A percentile compares a stretch with the other conserved stretches of the same genome.
phyloP scores from a whole-genome alignment of 108 stramenopile species.

The Pseudonitzschia multiseries region DNA sequence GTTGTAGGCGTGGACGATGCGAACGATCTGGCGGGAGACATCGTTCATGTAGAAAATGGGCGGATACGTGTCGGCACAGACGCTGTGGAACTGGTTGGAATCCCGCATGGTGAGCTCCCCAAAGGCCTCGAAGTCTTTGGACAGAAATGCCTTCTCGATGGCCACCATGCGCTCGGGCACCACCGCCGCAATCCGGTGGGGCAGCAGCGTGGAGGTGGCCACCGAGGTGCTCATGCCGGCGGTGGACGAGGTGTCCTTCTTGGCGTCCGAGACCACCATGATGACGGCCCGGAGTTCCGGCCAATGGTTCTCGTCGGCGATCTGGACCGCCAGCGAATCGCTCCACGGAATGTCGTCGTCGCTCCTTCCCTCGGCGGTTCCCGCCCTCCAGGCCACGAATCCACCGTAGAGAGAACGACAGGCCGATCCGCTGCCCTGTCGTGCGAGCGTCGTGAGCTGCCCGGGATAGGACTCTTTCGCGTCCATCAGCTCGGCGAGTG shows the following conservation, averaged over 20 bases:
- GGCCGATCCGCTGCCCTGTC: slow-evolving; percentile 93
- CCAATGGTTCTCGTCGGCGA: slow-evolving; percentile 92
- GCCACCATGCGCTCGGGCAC: slow-evolving; percentile 81
- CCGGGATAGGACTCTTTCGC: slow-evolving; percentile 80
- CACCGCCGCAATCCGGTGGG: slow-evolving; percentile 80
- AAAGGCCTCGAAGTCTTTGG: slow-evolving; percentile 91
- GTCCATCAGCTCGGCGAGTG: slow-evolving; percentile 75
- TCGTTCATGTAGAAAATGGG: slow-evolving; percentile 99
- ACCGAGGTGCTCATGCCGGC: slow-evolving; percentile 93
- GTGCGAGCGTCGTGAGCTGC: slow-evolving; percentile 90
- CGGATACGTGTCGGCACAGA: slow-evolving; percentile 98
- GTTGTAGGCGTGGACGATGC: slow-evolving; percentile 85
- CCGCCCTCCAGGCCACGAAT: slow-evolving; percentile 94
- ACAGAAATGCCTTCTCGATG: slow-evolving; percentile 86
- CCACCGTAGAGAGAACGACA: slow-evolving; percentile 97
- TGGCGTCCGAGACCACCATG: slow-evolving; percentile 88
- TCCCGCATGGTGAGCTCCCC: slow-evolving; percentile 94
- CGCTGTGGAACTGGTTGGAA: slow-evolving; percentile 97
- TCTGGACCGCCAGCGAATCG: slow-evolving; percentile 91
- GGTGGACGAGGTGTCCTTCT: slow-evolving; percentile 96
- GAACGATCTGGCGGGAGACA: slow-evolving; percentile 63
- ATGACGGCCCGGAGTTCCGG: slow-evolving; percentile 93
- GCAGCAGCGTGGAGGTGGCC: slow-evolving; percentile 81
- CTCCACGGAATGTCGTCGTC: slow-evolving; percentile 59
- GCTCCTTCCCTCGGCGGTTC: slow-evolving; percentile 35